Evolutionary conservation across 2,329 filamentous ascomycete genomes (phyloP), one percentile per base, ranked within the genome.

Genomic region (Diaporthe sp.): DNA sequence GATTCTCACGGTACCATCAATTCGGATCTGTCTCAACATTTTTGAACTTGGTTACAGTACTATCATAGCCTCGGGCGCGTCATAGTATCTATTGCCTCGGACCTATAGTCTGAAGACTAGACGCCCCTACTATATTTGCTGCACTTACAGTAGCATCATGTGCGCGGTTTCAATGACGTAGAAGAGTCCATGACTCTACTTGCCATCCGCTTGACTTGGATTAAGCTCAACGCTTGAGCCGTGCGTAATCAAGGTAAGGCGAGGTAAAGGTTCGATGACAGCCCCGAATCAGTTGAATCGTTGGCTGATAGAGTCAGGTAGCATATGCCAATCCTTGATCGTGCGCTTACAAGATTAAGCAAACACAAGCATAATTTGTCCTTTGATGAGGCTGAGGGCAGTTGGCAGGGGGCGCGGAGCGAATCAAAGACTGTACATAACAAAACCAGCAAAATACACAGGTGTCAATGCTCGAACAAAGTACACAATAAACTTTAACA

Each of bases 211-310:
- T 50, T 50, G 40, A 52, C 45, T 12, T 67, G 22, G 17, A 28
- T 67, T 30, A 52, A 67, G 64, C 45, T 67, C 30, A 38, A 38
- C 30, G 30, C 64, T 52, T 40, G 45, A 67, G 64, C 38, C 64
- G 38, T 30, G 28, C 5, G 45, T 22, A 28, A 22, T 52, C 61
- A 38, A 38, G 45, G 22, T 38, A 45, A 17, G 10, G 58, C 12
- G 38, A 22, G 25, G 4, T 9, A 6, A 38, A 38, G 10, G 30
- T 38, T 40, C 45, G 38, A n/a, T 4, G 42, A 52, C 45, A 52
- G 17, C 22, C 13, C 22, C 33, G 64, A 67, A 52, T 67, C 64
- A 67, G 45, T 38, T 64, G 25, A 64, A 30, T 15, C 10, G 38
- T 22, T 25, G 25, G 42, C 5, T 45, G 38, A 10, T n/a, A 52